Evolutionary conservation across 768 basidiomycete genomes (phyloP).

Genomic region (Naganishia kalamii): DNA sequence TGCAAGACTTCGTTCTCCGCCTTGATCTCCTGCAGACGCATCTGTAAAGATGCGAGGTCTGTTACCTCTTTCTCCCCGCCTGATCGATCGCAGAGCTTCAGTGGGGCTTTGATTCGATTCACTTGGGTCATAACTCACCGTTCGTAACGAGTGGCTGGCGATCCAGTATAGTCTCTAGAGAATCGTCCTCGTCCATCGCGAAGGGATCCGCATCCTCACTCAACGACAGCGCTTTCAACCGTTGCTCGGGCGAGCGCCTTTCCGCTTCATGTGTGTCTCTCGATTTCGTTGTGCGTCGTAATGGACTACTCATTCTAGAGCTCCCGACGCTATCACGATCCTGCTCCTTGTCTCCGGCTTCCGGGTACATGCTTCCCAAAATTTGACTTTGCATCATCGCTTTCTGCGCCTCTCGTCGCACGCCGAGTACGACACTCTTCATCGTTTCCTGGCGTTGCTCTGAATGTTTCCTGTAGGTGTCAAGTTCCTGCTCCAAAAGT

Average conservation of each 20-base stretch:
- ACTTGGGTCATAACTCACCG: no score
- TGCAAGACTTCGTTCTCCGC: conserved; percentile 32
- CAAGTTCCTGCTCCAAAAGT: conserved; percentile 31
- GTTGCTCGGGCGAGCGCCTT: background rate
- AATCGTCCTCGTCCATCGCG: conserved; percentile 5
- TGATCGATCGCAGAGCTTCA: background rate
- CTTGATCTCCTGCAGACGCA: conserved; percentile 34
- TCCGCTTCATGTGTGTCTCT: background rate
- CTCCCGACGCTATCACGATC: background rate
- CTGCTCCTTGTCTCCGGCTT: conserved; percentile 32
- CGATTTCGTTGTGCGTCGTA: background rate
- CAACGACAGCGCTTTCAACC: background rate
- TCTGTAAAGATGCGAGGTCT: background rate
- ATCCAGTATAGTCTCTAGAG: background rate
- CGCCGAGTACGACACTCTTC: conserved; percentile 33
- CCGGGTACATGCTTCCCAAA: conserved; percentile 24
- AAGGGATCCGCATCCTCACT: conserved; percentile 6
- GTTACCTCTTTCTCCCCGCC: background rate
- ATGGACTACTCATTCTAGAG: background rate
- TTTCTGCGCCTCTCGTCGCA: conserved; percentile 20
- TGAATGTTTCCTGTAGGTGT: conserved; percentile 22
- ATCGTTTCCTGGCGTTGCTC: conserved; percentile 36
- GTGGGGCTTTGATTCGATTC: background rate
- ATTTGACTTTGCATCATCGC: conserved; percentile 11
- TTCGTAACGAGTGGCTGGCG: background rate